Evolutionary conservation across 495 filamentous ascomycete species (phyloP), one percentile per base, ranked within the genome.

Genomic region (Geopyxis carbonaria): DNA sequence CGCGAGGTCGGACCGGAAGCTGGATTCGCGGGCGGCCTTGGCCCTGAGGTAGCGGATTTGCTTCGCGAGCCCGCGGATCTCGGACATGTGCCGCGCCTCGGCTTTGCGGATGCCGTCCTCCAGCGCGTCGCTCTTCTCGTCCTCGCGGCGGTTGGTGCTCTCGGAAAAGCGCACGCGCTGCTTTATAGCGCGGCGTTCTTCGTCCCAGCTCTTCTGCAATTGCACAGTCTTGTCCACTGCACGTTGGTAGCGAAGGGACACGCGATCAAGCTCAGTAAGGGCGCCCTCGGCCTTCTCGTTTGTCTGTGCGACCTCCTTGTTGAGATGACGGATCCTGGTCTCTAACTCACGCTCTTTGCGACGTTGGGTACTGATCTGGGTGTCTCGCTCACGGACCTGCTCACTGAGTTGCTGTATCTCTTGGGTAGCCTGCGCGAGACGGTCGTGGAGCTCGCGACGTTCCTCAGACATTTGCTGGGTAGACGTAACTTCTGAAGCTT

Each of bases 41-140:
- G 80, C 83, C 43, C 76, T 68, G 42, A 95, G 70, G 75, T 80
- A 97, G 45, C 84, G 66, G 48, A 94, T 87, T 57, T 93, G 84
- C 59, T 86, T 78, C 44, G 70, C 72, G 54, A 97, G 64, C 8
- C 85, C 85, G 33, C 73, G 69, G 22, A 93, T 66, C 60, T 95
- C 91, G 48, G 76, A 77, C 43, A 69, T 68, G 47, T 93, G 86
- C 34, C 68, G 63, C 39, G 65, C 64, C 48, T 78, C 67, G 7
- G 61, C 61, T 23, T 61, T 57, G 43, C 41, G 25, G 11, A 46
- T 34, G 30, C 45, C 46, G 25, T 46, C 40, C 37, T 70, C 70
- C 11, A 67, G 55, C 7, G 61, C 62, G 13, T 64, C 61, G 41
- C 23, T 53, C 48, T 38, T 56, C 40, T 52, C 35, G 35, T 41